Base-by-base conservation (phyloP, 1,284 basidiomycete species). In the Sphaerobolus stellatus region DNA sequence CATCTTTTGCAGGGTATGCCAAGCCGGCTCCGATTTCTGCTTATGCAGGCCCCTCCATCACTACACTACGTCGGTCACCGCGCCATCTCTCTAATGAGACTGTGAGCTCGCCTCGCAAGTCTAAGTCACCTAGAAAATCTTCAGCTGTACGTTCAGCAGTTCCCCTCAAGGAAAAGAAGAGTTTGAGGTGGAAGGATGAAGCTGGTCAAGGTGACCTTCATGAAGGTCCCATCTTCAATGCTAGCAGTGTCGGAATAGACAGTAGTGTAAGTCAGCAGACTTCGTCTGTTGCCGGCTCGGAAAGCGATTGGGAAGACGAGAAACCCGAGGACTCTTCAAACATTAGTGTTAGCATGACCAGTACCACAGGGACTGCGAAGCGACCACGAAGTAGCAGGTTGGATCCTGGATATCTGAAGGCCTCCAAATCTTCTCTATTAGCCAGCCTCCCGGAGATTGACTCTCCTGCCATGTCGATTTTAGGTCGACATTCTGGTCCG, bases 281-380 rank as follows among this genome's bases (percentile, higher is more conserved):
- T n/a, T 67, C 69, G 31, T 81, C 83, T 2, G 64, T 75, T 5
- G 75, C 74, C 24, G 80, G 85, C 6, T 88, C 87, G 3, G 89
- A 92, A 62, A 89, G 85, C 65, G 91, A 92, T 56, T 93, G 90
- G 90, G 90, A 92, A 68, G 90, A 92, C 64, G 90, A 91, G 64
- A 84, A 80, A 70, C 88, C 86, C 2, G 88, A 92, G 14, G 87
- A 89, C 46, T 88, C 84, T 63, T 64, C 85, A 60, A 81, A 75
- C 58, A 58, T 80, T 56, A 80, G 75, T 65, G 43, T 49, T 18
- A 38, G 29, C 2, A 28, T 49, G 9, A 20, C 46, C 13, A 29
- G 45, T 2, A 58, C 44, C 57, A 58, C 40, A 52, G 52, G 43
- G 38, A 56, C 50, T 50, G 48, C 61, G 16, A 80, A 74, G 61